Evolutionary conservation across 2,329 filamentous ascomycete genomes (phyloP), one percentile per base, ranked within the genome.

Genomic region (Fusarium sp.): DNA sequence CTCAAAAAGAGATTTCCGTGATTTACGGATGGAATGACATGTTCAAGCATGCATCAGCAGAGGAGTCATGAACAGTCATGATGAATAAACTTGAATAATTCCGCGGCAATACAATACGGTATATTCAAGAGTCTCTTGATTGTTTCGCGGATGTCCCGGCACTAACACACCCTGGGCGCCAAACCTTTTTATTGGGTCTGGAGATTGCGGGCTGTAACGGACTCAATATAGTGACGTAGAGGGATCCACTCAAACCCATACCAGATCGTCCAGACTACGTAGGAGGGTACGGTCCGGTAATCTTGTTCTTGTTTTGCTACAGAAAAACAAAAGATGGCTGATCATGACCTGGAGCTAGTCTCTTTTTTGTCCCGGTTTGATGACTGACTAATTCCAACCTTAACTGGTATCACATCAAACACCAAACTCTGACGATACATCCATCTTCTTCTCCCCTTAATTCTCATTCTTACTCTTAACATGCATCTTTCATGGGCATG

Each of bases 401-500:
- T 21, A 35, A 48, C 46, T 29, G 15, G 7, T 3, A 23, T 29
- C 24, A 11, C 12, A 29, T 6, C 16, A 6, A 35, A n/a, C n/a
- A n/a, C n/a, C n/a, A n/a, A n/a, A n/a, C n/a, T n/a, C 23, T 28
- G 31, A 33, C 23, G 23, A 54, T 35, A 54, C 18, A 54, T 38
- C 11, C 33, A 54, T 10, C 18, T 37, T 57, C 16, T 26, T 33
- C n/a, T 37, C 43, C 29, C 41, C 43, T 41, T 35, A 46, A 20
- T 33, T 46, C 26, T 26, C 33, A 21, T 21, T 29, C 24, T 20
- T 53, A 33, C 18, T 24, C 29, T 18, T 61, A 46, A 56, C 58
- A 64, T 71, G 69, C 60, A 43, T 47, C 49, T 55, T 47, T 29
- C 13, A 26, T 29, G 37, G 67, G 58, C 56, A 74, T 74, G 72